phyloP scores from a whole-genome alignment of 1,284 basidiomycete genomes.

The Butyriboletus appendiculatus region DNA sequence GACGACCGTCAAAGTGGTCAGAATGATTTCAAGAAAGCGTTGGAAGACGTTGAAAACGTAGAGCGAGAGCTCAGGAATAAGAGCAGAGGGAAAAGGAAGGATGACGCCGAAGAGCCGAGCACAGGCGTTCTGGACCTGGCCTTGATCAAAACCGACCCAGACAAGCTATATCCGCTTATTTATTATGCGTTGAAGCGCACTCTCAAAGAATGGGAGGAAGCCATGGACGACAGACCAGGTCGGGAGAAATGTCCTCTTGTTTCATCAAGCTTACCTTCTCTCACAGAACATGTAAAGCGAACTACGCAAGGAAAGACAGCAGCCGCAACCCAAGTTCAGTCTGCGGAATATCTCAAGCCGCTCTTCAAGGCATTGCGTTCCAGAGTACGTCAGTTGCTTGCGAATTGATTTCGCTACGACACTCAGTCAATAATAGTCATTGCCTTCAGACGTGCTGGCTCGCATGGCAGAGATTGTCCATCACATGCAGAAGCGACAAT shows the following conservation, averaged over 20 bases:
- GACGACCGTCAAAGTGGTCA: slow-evolving; percentile 75
- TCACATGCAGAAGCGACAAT: slow-evolving; percentile 93
- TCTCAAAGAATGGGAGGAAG: slow-evolving; percentile 94
- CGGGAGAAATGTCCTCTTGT: background rate
- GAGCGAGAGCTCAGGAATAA: slow-evolving; percentile 70
- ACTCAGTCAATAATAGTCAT: slow-evolving; percentile 49
- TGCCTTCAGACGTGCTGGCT: slow-evolving; percentile 84
- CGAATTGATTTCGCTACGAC: background rate
- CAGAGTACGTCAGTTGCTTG: slow-evolving; percentile 56
- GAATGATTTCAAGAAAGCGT: slow-evolving; percentile 93
- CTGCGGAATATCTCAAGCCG: slow-evolving; percentile 95
- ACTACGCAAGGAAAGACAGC: slow-evolving; percentile 92
- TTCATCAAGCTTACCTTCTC: slow-evolving; percentile 7
- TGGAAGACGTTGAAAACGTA: slow-evolving; percentile 89
- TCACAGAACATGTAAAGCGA: slow-evolving; percentile 72
- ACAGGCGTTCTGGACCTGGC: slow-evolving; percentile 71
- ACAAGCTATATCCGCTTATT: slow-evolving; percentile 95
- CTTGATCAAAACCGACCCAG: slow-evolving; percentile 90
- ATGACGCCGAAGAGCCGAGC: slow-evolving; percentile 48
- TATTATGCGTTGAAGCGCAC: slow-evolving; percentile 95
- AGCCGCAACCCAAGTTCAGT: slow-evolving; percentile 94
- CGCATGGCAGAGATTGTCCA: slow-evolving; percentile 96
- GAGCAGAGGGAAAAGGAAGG: slow-evolving; percentile 68
- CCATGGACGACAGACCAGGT: slow-evolving; percentile 91
- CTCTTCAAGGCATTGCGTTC: slow-evolving; percentile 89